Conservation (phyloP, 2,329 filamentous ascomycete genomes). For the Botrytis deweyae region DNA sequence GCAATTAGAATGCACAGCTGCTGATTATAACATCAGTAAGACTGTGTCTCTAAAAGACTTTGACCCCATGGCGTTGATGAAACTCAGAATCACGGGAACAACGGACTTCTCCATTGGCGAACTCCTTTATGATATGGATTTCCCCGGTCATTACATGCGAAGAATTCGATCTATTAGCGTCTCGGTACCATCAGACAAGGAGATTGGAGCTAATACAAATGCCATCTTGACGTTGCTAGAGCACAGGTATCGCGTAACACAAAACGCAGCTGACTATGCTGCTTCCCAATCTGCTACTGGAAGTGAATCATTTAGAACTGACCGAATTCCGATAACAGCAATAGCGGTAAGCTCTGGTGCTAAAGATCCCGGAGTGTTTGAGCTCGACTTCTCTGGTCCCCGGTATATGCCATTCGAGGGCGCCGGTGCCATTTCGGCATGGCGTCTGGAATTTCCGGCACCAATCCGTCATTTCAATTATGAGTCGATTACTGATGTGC, state of each 20-base stretch:
- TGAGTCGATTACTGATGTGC: background rate
- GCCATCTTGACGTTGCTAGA: constrained; percentile 8
- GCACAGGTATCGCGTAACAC: constrained; percentile 15
- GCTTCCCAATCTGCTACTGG: background rate
- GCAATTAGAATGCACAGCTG: constrained; percentile 3
- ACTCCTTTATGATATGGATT: constrained; percentile 23
- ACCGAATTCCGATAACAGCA: constrained; percentile 32
- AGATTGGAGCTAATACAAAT: background rate
- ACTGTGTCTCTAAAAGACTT: constrained; percentile 5
- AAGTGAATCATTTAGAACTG: constrained; percentile 17
- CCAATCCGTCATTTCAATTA: background rate
- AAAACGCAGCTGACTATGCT: background rate
- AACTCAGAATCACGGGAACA: constrained; percentile 14
- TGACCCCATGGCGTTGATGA: constrained; percentile 18
- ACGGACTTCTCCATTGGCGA: constrained; percentile 22
- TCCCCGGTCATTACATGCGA: constrained; percentile 23
- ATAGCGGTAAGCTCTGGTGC: constrained; percentile 35
- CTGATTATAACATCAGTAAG: constrained; percentile 22
- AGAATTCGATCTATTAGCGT: constrained; percentile 17
- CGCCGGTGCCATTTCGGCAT: constrained; percentile 40
- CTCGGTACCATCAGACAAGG: constrained; percentile 1
- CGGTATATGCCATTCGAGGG: constrained; percentile 43
- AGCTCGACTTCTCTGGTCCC: constrained; percentile 38
- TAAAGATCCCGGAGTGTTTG: constrained; percentile 42
- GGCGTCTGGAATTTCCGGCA: constrained; percentile 39